A percentile compares a stretch with the other conserved stretches of the same genome.
phyloP scores from a whole-genome alignment of 2,329 filamentous ascomycete genomes.

The Pseudocercospora macadamiae region DNA sequence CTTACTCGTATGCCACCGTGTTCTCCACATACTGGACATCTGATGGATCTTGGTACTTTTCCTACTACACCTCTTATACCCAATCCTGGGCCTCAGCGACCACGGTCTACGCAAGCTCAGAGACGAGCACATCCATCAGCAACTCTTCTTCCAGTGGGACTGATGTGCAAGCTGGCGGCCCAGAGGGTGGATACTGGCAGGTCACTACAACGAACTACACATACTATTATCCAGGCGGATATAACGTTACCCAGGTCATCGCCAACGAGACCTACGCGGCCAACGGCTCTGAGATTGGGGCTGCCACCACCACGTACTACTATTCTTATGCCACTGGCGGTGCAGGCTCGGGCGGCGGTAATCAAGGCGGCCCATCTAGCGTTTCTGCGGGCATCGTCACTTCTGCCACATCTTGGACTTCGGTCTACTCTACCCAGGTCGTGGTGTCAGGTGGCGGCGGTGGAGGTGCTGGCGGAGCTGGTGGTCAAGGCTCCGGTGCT shows the following conservation, averaged over 20 bases:
- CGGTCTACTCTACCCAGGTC: slow-evolving; percentile 24
- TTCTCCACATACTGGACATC: slow-evolving; percentile 34
- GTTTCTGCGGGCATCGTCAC: slow-evolving; percentile 27
- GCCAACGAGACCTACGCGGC: slow-evolving; percentile 27
- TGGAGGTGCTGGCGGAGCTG: slow-evolving; percentile 17
- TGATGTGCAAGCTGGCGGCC: slow-evolving; percentile 13
- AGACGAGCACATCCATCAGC: slow-evolving; percentile 24
- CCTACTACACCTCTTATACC: slow-evolving; percentile 35
- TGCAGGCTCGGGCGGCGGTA: slow-evolving; percentile 25
- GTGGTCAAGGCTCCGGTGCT: slow-evolving; percentile 20
- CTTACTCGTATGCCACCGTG: slow-evolving; percentile 34
- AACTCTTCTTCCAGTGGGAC: slow-evolving; percentile 24
- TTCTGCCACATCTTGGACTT: slow-evolving; percentile 24
- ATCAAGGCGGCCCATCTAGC: slow-evolving; percentile 21
- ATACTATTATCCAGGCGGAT: slow-evolving; percentile 22
- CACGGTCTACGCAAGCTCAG: slow-evolving; percentile 30
- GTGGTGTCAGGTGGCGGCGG: slow-evolving; percentile 25
- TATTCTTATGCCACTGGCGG: slow-evolving; percentile 30
- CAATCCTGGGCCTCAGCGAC: slow-evolving; percentile 35
- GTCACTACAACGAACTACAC: slow-evolving; percentile 24
- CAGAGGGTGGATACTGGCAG: slow-evolving; percentile 25
- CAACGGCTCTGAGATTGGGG: slow-evolving; percentile 30
- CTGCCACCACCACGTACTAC: slow-evolving; percentile 30
- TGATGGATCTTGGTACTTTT: slow-evolving; percentile 34
- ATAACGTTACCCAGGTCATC: slow-evolving; percentile 30